Evolutionary conservation across 257 asterid species (phyloP), one percentile per base, ranked within the genome.

Genomic region (Penstemon davidsonii): DNA sequence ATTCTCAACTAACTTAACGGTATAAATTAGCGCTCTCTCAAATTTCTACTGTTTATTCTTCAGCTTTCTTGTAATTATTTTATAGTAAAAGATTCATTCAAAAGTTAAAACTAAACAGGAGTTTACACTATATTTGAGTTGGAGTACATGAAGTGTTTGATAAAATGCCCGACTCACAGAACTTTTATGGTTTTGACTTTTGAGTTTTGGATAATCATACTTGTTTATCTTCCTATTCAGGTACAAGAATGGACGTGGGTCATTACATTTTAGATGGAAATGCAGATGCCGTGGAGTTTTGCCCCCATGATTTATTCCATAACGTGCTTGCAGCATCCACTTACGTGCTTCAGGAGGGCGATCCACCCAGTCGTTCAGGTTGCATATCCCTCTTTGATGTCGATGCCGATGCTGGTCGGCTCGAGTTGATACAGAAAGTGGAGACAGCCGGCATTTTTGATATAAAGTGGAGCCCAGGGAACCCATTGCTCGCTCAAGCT

Each of bases 281-380:
- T 76, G 88, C 86, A 1, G 99, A 94, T 67, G 96, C 97, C 0
- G 99, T 87, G 51, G 99, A 94, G 79, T 94, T 94, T 69, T 94
- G 97, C 65, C 96, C 95, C 13, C 87, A 87, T 1, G 85, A 82
- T 9, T 75, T 86, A 4, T 86, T 78, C 74, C 77, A 82, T 37
- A 80, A 81, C 37, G 83, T 93, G 51, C 87, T 93, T 25, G 99
- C 97, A 0, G 97, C 95, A 59, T 91, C 97, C 39, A 94, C 97
- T 5, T 94, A 94, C 76, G 94, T 88, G 64, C 92, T 91, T 55
- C 90, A 89, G 71, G 98, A 94, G 63, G 97, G 96, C 9, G 95
- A 86, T 66, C 73, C 25, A 8, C 97, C 96, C 36, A 85, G 81
- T 74, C 88, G 99, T 37, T 75, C 84, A 0, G 99, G 97, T 33